Percentiles rank a stretch among this genome's conserved stretches.
Conservation (phyloP, 2,329 filamentous ascomycete genomes). For the Epichloe scottii region DNA sequence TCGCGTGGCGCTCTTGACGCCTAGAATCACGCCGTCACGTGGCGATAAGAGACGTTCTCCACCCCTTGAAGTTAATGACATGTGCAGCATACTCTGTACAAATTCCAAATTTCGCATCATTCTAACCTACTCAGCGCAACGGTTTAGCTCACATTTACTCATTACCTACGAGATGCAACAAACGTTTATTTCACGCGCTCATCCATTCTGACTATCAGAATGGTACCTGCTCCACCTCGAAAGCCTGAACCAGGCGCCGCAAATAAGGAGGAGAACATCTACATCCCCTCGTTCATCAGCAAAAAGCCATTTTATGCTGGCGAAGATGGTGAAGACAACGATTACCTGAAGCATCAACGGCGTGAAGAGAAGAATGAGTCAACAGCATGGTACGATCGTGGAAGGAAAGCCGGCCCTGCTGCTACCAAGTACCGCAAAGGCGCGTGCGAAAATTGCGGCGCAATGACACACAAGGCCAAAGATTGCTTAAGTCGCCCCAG, state of each 20-base stretch:
- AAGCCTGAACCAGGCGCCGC: constrained; percentile 25
- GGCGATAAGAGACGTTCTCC: constrained; percentile 9
- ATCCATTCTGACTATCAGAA: background rate
- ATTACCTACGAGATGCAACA: background rate
- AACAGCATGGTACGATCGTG: constrained; percentile 87
- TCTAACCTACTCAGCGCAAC: background rate
- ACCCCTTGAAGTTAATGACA: background rate
- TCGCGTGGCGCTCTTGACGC: background rate
- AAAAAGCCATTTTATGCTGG: constrained; percentile 94
- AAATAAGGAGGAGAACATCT: constrained; percentile 88
- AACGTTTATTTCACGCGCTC: background rate
- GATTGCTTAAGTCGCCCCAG: constrained; percentile 84
- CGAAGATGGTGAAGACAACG: constrained; percentile 62
- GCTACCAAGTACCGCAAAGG: constrained; percentile 97
- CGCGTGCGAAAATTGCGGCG: constrained; percentile 95
- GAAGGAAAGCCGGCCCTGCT: constrained; percentile 69
- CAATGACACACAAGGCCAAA: constrained; percentile 91
- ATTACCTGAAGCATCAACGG: constrained; percentile 96
- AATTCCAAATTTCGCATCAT: background rate
- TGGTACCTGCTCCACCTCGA: constrained; percentile 18
- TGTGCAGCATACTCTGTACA: background rate
- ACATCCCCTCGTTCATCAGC: constrained; percentile 96
- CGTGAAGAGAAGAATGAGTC: constrained; percentile 47
- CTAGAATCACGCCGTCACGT: constrained; percentile 17
- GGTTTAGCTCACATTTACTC: background rate